Conservation (phyloP, 1,284 basidiomycete genomes). For the Retiboletus fuscus region DNA sequence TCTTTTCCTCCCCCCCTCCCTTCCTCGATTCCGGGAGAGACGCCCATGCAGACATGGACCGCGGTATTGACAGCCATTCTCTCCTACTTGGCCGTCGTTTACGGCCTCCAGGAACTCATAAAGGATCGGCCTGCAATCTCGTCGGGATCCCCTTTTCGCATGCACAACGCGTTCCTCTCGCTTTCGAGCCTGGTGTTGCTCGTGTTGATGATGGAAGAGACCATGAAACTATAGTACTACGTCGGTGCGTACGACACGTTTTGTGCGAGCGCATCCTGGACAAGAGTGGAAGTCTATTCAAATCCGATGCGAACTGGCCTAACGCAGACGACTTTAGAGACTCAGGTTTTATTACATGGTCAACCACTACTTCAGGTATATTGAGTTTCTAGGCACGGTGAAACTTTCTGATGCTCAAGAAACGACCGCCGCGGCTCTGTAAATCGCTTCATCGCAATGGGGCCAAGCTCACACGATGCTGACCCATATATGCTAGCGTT, state of each 20-base stretch:
- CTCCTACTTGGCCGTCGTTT: conserved; percentile 89
- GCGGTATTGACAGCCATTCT: conserved; percentile 77
- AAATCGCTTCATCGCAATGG: conserved; percentile 46
- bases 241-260: conserved; percentile 83
- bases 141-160: conserved; percentile 87
- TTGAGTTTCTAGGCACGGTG: conserved; percentile 93
- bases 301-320: conserved; percentile 17
- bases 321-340: conserved; percentile 58
- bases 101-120: conserved; percentile 89
- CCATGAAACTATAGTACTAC: conserved; percentile 77
- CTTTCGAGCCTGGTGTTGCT: conserved; percentile 86
- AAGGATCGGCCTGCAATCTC: conserved; percentile 78
- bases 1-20: conserved; percentile 55
- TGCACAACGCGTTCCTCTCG: conserved; percentile 91
- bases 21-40: conserved; percentile 74
- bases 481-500: conserved; percentile 69
- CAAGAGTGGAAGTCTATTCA: conserved; percentile 66
- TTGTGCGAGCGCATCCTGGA: conserved; percentile 85
- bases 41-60: conserved; percentile 84
- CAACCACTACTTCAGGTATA: conserved; percentile 96
- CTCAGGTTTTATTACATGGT: conserved; percentile 95
- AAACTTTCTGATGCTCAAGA: conserved; percentile 97
- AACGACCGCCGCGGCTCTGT: conserved; percentile 96
- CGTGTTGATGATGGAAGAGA: conserved; percentile 88
- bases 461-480: neutral